Evolutionary conservation across 257 asterid genomes (phyloP).

Genomic region (Striga asiatica): DNA sequence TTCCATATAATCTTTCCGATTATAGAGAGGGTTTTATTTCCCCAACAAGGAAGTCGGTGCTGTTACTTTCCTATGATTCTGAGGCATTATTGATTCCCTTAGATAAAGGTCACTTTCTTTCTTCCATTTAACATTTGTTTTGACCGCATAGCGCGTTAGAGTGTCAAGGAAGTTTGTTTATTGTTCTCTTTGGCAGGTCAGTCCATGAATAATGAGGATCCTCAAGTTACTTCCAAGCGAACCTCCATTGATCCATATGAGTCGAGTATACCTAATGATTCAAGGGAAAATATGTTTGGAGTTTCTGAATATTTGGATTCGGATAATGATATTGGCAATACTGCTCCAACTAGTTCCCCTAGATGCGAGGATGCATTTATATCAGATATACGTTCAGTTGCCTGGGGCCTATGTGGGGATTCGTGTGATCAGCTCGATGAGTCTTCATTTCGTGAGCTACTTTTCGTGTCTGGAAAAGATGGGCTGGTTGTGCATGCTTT

Average conservation of each 20-base stretch:
- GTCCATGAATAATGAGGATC: conserved; percentile 27
- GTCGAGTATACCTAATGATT: conserved; percentile 20
- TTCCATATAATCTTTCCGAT: conserved; percentile 51
- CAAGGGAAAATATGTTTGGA: conserved; percentile 25
- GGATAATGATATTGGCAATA: conserved; percentile 21
- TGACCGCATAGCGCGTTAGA: conserved; percentile 10
- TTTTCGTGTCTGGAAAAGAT: conserved; percentile 62
- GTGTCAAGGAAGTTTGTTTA: conserved; percentile 7
- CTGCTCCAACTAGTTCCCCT: conserved; percentile 22
- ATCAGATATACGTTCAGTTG: conserved; percentile 63
- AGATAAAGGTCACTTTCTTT: conserved; percentile 44
- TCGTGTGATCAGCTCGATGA: conserved; percentile 43
- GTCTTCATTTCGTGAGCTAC: conserved; percentile 50
- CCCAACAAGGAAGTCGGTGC: conserved; percentile 60
- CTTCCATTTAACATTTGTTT: not conserved
- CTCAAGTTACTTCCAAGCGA: conserved; percentile 22
- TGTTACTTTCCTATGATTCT: conserved; percentile 47
- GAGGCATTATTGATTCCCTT: conserved; percentile 74
- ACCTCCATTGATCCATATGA: conserved; percentile 25
- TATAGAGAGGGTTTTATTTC: conserved; percentile 80
- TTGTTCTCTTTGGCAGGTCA: conserved; percentile 23
- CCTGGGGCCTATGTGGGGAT: conserved; percentile 72
- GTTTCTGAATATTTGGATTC: conserved; percentile 26
- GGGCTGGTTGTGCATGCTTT: conserved; percentile 85
- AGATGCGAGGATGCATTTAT: conserved; percentile 37